Evolutionary conservation across 2,329 filamentous ascomycete genomes (phyloP).

Genomic region (Xylariaceae sp.): DNA sequence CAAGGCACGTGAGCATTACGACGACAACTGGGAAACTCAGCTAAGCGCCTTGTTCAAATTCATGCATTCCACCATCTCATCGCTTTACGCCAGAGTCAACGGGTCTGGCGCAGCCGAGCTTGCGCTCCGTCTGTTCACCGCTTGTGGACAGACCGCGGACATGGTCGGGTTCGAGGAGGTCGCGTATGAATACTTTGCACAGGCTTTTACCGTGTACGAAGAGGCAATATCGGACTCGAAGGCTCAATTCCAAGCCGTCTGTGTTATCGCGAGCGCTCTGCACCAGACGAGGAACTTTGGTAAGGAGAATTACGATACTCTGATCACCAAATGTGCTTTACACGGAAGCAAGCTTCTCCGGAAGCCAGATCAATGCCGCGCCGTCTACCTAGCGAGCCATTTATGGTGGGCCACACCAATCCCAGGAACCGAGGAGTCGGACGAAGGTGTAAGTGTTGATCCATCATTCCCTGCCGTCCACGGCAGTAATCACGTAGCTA

Average conservation of each 20-base stretch:
- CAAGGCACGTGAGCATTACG: constrained; percentile 83
- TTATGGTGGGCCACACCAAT: constrained; percentile 96
- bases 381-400: constrained; percentile 93
- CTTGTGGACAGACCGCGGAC: constrained; percentile 88
- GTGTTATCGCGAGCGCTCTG: constrained; percentile 82
- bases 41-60: constrained; percentile 87
- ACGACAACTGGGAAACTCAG: constrained; percentile 59
- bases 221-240: constrained; percentile 93
- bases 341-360: constrained; percentile 95
- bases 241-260: constrained; percentile 96
- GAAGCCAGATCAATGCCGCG: constrained; percentile 96
- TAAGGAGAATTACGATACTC: constrained; percentile 96
- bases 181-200: constrained; percentile 95
- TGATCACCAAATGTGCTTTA: constrained; percentile 95
- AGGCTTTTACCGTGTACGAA: constrained; percentile 97
- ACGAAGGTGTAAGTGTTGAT: constrained; percentile 42
- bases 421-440: constrained; percentile 68
- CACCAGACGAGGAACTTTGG: constrained; percentile 87
- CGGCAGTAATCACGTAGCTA: too few relatives aligned
- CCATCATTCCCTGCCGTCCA: too few relatives aligned
- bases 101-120: constrained; percentile 75
- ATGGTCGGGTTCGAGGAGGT: constrained; percentile 91
- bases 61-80: constrained; percentile 81
- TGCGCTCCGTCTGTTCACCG: constrained; percentile 80
- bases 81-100: constrained; percentile 80